Conservation (phyloP, 2,329 filamentous ascomycete genomes). For the Exophiala oligosperma region DNA sequence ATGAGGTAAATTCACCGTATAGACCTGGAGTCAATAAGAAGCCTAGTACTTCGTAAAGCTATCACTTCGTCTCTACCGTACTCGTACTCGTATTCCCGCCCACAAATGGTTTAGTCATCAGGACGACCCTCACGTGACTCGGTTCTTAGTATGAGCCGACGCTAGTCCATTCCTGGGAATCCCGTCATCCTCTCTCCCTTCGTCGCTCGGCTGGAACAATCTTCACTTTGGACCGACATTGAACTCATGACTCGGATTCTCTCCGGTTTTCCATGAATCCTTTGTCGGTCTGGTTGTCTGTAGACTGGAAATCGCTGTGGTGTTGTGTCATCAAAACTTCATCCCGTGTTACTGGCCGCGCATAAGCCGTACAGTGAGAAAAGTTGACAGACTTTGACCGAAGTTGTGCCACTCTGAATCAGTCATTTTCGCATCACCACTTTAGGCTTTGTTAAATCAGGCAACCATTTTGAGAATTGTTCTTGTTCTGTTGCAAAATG, state of each 20-base stretch:
- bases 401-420: neutral
- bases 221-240: neutral
- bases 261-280: no score
- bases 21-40: no score
- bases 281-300: no score
- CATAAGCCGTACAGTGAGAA: neutral
- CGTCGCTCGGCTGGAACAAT: neutral
- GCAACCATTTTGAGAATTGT: neutral
- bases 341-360: no score
- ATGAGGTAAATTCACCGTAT: no score
- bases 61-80: no score
- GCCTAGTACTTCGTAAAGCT: no score
- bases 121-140: neutral
- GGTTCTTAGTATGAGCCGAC: neutral
- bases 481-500: neutral
- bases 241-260: neutral
- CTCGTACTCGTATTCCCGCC: constrained; percentile 4
- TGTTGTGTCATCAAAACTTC: no score
- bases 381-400: neutral
- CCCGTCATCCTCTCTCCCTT: neutral
- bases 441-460: neutral
- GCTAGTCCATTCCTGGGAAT: neutral
- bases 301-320: no score
- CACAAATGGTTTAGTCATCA: constrained; percentile 35
- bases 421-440: neutral